phyloP scores from a whole-genome alignment of 1,284 basidiomycete genomes.

The Rhodotorula sp. region DNA sequence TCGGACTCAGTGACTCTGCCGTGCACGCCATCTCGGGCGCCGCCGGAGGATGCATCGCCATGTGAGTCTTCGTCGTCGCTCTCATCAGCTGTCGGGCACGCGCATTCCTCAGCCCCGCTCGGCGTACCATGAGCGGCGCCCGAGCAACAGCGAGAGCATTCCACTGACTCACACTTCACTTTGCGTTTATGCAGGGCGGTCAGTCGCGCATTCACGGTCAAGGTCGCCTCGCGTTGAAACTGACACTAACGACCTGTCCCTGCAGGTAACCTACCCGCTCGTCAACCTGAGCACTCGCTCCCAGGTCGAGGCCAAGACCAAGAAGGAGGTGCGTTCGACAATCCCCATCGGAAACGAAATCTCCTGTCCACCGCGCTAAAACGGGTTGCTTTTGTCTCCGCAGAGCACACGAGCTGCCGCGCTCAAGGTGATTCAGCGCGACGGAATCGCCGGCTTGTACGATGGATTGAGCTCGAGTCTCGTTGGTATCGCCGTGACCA shows the following conservation, averaged over 20 bases:
- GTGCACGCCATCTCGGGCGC: constrained; percentile 89
- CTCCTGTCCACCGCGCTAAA: neutral
- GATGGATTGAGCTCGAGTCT: constrained; percentile 82
- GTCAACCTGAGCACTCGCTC: constrained; percentile 90
- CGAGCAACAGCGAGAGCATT: too few species aligned
- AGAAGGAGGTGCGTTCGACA: constrained; percentile 58
- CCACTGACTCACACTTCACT: too few species aligned
- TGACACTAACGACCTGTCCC: neutral
- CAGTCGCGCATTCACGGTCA: neutral
- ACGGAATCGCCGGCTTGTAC: constrained; percentile 83
- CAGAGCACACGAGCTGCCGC: constrained; percentile 42
- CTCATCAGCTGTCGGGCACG: neutral
- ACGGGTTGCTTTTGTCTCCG: constrained; percentile 4
- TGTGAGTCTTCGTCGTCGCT: constrained; percentile 58
- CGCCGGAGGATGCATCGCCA: constrained; percentile 83
- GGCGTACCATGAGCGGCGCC: too few species aligned
- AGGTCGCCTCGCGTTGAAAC: neutral
- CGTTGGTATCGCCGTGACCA: constrained; percentile 88
- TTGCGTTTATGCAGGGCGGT: neutral
- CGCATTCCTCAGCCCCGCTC: too few species aligned
- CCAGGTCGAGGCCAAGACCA: constrained; percentile 80
- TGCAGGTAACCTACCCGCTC: constrained; percentile 59
- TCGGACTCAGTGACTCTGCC: constrained; percentile 61
- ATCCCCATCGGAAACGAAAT: neutral
- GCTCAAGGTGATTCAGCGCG: constrained; percentile 60